Evolutionary conservation across 768 basidiomycete species (phyloP), one percentile per base, ranked within the genome.

Genomic region (Lactifluus subvellereus): DNA sequence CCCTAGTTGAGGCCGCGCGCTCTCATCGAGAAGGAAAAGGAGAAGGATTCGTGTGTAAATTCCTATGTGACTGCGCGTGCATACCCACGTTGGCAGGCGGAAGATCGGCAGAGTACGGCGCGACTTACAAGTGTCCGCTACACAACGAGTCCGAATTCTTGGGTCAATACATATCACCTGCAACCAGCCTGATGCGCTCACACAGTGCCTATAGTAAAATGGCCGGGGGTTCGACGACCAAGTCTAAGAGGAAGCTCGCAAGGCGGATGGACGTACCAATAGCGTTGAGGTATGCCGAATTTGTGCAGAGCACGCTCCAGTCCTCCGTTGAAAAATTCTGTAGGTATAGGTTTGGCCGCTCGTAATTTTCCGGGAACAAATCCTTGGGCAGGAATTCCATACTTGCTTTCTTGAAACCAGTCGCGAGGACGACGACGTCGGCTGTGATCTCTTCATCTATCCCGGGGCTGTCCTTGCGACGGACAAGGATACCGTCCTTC

Each of bases 41-140:
- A 82, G 71, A 13, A 82, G 77, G 27, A 82, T 80, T 27, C 81
- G 78, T 9, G 77, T 80, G 62, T 81, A 81, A 27, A 83, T 81
- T 38, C 82, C 82, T 38, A 84, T 82, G 67, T 83, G 82, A 73
- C 79, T 79, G 43, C 60, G 43, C 50, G 13, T n/a, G 43, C 32
- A 32, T 20, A 54, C 48, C 2, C 4, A 60, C 7, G 22, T 20
- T 35, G 2, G 49, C 30, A 6, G 43, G 9, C 18, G 43, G 43
- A 43, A 43, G 4, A n/a, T 43, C 18, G 8, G 18, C 43, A n/a
- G 43, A n/a, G 0, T 18, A 10, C 18, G 18, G 18, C 4, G 18
- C 20, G 13, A 73, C 76, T 68, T 67, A 79, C 76, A 79, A 76
- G 64, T 79, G 78, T 2, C 78, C 76, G 47, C 76, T 79, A 18